phyloP scores from a whole-genome alignment of 495 filamentous ascomycete genomes.

The Choiromyces venosus region DNA sequence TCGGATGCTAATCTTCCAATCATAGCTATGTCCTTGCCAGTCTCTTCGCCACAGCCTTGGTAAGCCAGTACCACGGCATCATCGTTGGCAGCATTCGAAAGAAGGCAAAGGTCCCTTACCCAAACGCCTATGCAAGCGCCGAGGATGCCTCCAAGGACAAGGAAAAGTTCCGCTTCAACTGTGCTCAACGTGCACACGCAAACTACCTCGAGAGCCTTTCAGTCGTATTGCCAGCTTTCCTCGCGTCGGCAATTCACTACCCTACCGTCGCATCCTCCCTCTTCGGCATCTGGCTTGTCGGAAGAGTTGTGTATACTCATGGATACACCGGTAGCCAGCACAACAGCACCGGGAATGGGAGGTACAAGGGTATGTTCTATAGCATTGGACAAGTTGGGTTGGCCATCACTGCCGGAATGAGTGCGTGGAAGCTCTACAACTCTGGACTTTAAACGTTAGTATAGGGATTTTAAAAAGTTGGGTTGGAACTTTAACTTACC shows the following conservation, averaged over 20 bases:
- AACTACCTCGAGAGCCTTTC: conserved; percentile 66
- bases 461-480: background rate
- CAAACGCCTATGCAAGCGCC: conserved; percentile 58
- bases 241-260: conserved; percentile 47
- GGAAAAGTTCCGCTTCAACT: conserved; percentile 50
- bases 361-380: conserved; percentile 44
- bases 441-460: background rate
- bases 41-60: conserved; percentile 55
- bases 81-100: conserved; percentile 50
- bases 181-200: conserved; percentile 65
- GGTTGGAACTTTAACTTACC: background rate
- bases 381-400: conserved; percentile 48
- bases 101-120: conserved; percentile 55
- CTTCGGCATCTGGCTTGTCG: conserved; percentile 54
- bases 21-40: conserved; percentile 57
- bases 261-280: conserved; percentile 52
- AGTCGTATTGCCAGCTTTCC: conserved; percentile 55
- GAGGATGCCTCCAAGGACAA: conserved; percentile 56
- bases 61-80: conserved; percentile 52
- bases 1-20: conserved; percentile 1
- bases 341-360: conserved; percentile 50
- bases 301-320: conserved; percentile 52
- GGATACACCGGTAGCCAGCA: conserved; percentile 55
- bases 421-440: conserved; percentile 5
- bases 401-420: conserved; percentile 45